Base-by-base conservation (phyloP, 1,284 basidiomycete genomes). In the Cryptococcus depauperatus region DNA sequence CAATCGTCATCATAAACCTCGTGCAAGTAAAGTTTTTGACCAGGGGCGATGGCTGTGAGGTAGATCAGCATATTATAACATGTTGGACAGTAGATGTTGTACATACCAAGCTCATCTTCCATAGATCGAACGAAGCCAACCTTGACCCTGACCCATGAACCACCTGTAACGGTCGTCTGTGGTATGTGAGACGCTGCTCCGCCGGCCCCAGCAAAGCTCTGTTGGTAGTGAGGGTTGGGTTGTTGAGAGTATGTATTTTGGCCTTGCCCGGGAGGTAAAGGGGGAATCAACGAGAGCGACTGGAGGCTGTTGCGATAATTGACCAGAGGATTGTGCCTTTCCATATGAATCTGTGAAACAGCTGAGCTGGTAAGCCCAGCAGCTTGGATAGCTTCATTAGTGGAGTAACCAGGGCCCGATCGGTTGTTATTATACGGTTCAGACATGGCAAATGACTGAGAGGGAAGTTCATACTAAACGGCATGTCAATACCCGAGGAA, bases 1-100 rank as follows among this genome's bases (percentile, higher is more conserved):
- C 69, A 71, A 13, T 67, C 69, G 53, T 71, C 69, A 44, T 71
- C 69, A 52, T 71, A 71, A 16, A 61, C 58, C 43, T 55, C 62
- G 56, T 70, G 65, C 9, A 71, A 58, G 52, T 59, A 68, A 34
- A 71, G 62, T 44, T 67, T 63, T 50, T 71, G 68, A 32, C 62
- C 66, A n/a, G 68, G 68, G 9, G 54, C 55, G 50, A 71, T 65
- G 33, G 66, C 69, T 65, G 41, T 2, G 5, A 25, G 26, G 22
- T 18, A 22, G 52, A 51, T 47, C 54, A 52, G 44, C n/a, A n/a
- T n/a, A n/a, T n/a, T n/a, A n/a, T 13, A n/a, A n/a, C n/a, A n/a
- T n/a, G n/a, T n/a, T n/a, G n/a, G n/a, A n/a, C n/a, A n/a, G n/a
- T 30, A 30, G n/a, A 19, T 42, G 11, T 4, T n/a, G 18, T 8